Evolutionary conservation across 768 basidiomycete genomes (phyloP).

Genomic region (Pholiota microspora): DNA sequence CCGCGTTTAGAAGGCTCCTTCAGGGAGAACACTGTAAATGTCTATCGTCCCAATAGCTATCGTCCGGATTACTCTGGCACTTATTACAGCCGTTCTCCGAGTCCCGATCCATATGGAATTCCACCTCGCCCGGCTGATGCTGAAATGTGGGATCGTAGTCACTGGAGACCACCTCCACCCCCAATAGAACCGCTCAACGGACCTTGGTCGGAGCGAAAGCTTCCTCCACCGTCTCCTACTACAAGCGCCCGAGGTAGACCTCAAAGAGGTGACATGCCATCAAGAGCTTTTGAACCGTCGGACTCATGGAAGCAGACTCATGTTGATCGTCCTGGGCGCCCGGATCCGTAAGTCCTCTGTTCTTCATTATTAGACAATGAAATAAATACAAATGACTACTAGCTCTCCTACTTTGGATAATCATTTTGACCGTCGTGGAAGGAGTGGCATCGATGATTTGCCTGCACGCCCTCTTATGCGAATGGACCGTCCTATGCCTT

Average conservation of each 20-base stretch:
- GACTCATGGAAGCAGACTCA: slow-evolving; percentile 67
- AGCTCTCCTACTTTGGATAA: slow-evolving; percentile 30
- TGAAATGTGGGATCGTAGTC: slow-evolving; percentile 45
- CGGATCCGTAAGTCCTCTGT: slow-evolving; percentile 39
- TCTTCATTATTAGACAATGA: slow-evolving; percentile 2
- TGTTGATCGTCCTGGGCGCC: slow-evolving; percentile 38
- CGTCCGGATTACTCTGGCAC: slow-evolving; percentile 31
- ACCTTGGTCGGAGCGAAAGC: slow-evolving; percentile 42
- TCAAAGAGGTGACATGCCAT: slow-evolving; percentile 31
- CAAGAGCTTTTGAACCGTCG: slow-evolving; percentile 70
- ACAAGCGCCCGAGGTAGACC: slow-evolving; percentile 25
- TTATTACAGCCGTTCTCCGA: slow-evolving; percentile 46
- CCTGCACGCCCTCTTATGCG: slow-evolving; percentile 30
- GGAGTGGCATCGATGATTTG: slow-evolving; percentile 30
- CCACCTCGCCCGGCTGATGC: slow-evolving; percentile 35
- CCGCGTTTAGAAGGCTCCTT: slow-evolving; percentile 33
- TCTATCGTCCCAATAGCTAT: slow-evolving; percentile 40
- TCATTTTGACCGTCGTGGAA: slow-evolving; percentile 32
- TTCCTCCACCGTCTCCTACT: slow-evolving; percentile 36
- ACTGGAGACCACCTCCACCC: slow-evolving; percentile 35
- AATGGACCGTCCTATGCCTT: slow-evolving; percentile 30
- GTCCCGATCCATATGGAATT: slow-evolving; percentile 47
- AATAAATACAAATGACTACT: slow-evolving; percentile 10
- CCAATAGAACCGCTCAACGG: slow-evolving; percentile 20
- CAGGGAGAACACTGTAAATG: slow-evolving; percentile 38